phyloP scores from a whole-genome alignment of 495 filamentous ascomycete species.

The Tuber brumale region DNA sequence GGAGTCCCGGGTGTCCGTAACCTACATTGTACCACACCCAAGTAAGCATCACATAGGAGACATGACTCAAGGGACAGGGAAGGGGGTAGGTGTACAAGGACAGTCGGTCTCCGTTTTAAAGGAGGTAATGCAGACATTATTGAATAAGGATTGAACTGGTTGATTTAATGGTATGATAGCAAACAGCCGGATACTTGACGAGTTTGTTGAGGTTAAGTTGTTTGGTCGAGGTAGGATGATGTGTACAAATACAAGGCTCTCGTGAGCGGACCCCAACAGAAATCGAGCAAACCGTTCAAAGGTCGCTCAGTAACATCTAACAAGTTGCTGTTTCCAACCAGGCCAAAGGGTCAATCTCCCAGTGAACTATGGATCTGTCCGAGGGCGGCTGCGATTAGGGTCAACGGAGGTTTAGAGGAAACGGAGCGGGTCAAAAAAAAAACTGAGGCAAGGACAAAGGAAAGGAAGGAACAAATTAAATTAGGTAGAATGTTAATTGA shows the following conservation, averaged over 20 bases:
- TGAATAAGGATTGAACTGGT: background rate
- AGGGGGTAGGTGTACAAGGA: constrained; percentile 29
- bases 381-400: background rate
- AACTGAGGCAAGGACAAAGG: background rate
- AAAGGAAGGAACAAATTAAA: background rate
- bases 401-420: background rate
- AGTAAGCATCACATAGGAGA: background rate
- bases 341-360: background rate
- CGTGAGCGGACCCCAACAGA: background rate
- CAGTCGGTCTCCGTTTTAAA: constrained; percentile 38
- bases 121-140: constrained; percentile 28
- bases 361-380: background rate
- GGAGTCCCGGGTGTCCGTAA: constrained; percentile 44
- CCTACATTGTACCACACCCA: constrained; percentile 20
- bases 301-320: background rate
- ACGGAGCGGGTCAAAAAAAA: background rate
- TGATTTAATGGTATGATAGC: background rate
- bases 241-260: background rate
- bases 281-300: background rate
- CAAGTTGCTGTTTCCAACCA: background rate
- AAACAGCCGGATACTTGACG: background rate
- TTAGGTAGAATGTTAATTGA: background rate
- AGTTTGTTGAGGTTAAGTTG: background rate
- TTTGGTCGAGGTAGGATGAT: background rate
- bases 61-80: background rate